Evolutionary conservation across 495 filamentous ascomycete species (phyloP), one percentile per base, ranked within the genome.

Genomic region (Parachaetomium inaequale): DNA sequence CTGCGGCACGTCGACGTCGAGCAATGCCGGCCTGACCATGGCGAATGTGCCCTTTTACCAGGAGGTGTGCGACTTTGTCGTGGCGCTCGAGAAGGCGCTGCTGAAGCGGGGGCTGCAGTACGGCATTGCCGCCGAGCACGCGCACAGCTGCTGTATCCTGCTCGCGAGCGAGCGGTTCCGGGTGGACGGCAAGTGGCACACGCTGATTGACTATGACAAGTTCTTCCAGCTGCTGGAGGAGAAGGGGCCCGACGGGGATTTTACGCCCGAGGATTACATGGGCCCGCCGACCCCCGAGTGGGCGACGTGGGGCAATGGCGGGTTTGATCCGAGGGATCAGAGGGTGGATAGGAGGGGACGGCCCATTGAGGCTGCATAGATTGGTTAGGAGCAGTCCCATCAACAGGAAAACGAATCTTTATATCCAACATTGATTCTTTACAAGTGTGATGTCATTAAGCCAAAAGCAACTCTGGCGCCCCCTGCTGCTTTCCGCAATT

Each of bases 21-120:
- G 85, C 6, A 87, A 84, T 55, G 93, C 90, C 2, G 93, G 93
- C 0, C 76, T 97, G 47, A 95, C 88, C 0, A 97, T 97, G 93
- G 83, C 90, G 67, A 97, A 98, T 68, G 93, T 97, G 21, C 93
- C 93, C 0, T 98, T 96, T 75, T 96, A 96, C 72, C 85, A 87
- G 65, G 93, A 98, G 72, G 88, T 98, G 15, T 76, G 80, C 17
- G 81, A 84, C 19, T 98, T 98, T 70, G 93, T 95, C 7, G 75
- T 82, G 10, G 85, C 85, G 12, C 81, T 98, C 1, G 82, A 89
- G 47, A 70, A 73, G 14, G 88, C 87, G 59, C 77, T 97, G 17
- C 71, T 74, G 23, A 80, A 80, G 55, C 77, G 91, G 14, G 90
- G 90, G 0, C 71, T 96, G 45, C 77, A 79, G 2, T 97, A 98